Evolutionary conservation across 352 stramenopile species (phyloP), one percentile per base, ranked within the genome.

Genomic region (Globisporangium heterothallicum): DNA sequence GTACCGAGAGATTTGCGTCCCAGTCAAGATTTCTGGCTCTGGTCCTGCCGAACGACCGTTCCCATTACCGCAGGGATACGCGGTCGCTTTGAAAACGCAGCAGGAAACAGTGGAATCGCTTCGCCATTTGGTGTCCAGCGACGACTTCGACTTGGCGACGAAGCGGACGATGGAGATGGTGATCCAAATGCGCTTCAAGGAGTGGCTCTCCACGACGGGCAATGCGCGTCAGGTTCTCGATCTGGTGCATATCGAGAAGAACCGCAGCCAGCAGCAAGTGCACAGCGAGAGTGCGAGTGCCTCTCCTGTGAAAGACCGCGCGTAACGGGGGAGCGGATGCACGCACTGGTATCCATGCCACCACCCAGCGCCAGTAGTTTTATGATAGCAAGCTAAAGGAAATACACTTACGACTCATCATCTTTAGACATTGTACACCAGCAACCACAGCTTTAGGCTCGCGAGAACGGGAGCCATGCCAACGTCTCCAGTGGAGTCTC

Each of bases 161-260:
- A 93, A 93, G 62, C 78, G 78, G 21, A 78, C 74, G 38, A 85
- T 94, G 68, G 80, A 94, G 57, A 74, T 77, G 53, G 74, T 89
- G 45, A 88, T 94, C 52, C 80, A 94, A 59, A 59, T 77, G 49
- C 78, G 75, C 26, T 92, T 92, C 57, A 90, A 89, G 63, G 85
- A 96, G 59, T 96, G 87, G 87, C 74, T 96, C 14, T 82, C 84
- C 14, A 62, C 79, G 8, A 92, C 85, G 16, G 87, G 84, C 53
- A 92, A 95, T 43, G 74, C 88, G 51, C 76, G 87, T 7, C 85
- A 96, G 66, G 86, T 96, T 22, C 70, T 95, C 24, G 87, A 96
- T 52, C 65, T 96, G 9, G 84, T 96, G 46, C 75, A 93, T 12
- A 75, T 93, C 21, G 82, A 93, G 58, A 71, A 68, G 24, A 58